These are phyloP conservation scores for Holtermannia corniformis DNA, from an alignment of 768 basidiomycete genomes.

Conservation along the genomic window DNA sequence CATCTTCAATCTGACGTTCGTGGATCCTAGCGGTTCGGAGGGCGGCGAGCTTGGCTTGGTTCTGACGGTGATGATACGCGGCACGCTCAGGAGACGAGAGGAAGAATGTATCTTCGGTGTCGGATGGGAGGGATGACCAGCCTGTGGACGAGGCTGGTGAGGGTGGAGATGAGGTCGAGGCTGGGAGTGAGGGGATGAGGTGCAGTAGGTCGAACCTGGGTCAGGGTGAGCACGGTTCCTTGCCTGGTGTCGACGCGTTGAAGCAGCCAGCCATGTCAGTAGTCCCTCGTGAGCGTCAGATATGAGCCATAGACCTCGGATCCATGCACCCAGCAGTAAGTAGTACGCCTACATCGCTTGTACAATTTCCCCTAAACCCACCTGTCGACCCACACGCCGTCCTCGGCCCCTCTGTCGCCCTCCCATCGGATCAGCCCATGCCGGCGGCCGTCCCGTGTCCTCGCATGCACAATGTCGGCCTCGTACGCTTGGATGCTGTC, in stretches of 20 bases:
- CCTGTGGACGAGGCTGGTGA: not conserved
- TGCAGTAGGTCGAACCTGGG: constrained; percentile 80
- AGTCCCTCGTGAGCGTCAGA: too few relatives aligned
- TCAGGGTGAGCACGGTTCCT: not conserved
- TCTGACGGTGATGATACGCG: not conserved
- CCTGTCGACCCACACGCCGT: not conserved
- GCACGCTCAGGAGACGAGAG: constrained; percentile 55
- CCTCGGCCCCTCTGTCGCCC: not conserved
- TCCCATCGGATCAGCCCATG: not conserved
- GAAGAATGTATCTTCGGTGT: constrained; percentile 76
- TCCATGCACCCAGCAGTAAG: too few relatives aligned
- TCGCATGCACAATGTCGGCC: not conserved
- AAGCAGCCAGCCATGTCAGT: too few relatives aligned
- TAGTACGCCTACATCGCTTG: too few relatives aligned
- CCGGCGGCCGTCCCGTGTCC: too few relatives aligned
- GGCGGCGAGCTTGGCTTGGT: not conserved
- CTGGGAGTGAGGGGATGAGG: constrained; percentile 52
- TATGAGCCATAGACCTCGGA: not conserved
- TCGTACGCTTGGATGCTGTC: not conserved
- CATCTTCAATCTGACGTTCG: not conserved
- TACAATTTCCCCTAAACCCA: too few relatives aligned
- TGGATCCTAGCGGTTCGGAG: not conserved
- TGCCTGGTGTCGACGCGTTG: not conserved
- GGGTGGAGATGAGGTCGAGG: constrained; percentile 9
- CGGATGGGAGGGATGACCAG: constrained; percentile 79